Conservation (phyloP, 305 asterid species). For the Fraxinus platypoda region DNA sequence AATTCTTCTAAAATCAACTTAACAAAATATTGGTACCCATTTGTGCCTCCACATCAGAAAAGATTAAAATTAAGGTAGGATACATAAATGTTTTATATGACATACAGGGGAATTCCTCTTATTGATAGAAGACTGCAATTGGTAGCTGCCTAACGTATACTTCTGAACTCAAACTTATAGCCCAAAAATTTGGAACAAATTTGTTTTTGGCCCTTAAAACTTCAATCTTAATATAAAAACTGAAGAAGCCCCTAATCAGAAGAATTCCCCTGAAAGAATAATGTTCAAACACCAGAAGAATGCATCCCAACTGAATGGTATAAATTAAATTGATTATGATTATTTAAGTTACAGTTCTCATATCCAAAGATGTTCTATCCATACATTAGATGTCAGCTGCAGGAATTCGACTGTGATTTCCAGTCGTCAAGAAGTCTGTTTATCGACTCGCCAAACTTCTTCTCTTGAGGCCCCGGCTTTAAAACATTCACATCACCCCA, state of each 20-base stretch:
- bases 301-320: conserved; percentile 20
- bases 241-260: conserved; percentile 21
- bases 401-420: conserved; percentile 52
- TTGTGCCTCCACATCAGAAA: not conserved
- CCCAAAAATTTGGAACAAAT: conserved; percentile 3
- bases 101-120: conserved; percentile 28
- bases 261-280: conserved; percentile 36
- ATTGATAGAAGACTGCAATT: conserved; percentile 23
- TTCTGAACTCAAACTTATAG: conserved; percentile 10
- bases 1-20: not conserved
- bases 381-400: conserved; percentile 41
- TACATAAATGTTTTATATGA: not conserved
- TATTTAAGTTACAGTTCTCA: not conserved
- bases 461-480: conserved; percentile 62
- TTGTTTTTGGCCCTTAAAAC: conserved; percentile 21
- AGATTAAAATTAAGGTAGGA: not conserved
- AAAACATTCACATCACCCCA: conserved; percentile 93
- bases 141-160: conserved; percentile 32
- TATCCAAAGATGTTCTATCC: conserved; percentile 6
- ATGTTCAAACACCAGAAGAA: conserved; percentile 25
- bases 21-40: not conserved
- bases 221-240: conserved; percentile 30
- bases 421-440: conserved; percentile 46
- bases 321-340: conserved; percentile 9
- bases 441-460: conserved; percentile 47